phyloP scores from a whole-genome alignment of 176 grass and related monocot species.

The Oryza glaberrima region DNA sequence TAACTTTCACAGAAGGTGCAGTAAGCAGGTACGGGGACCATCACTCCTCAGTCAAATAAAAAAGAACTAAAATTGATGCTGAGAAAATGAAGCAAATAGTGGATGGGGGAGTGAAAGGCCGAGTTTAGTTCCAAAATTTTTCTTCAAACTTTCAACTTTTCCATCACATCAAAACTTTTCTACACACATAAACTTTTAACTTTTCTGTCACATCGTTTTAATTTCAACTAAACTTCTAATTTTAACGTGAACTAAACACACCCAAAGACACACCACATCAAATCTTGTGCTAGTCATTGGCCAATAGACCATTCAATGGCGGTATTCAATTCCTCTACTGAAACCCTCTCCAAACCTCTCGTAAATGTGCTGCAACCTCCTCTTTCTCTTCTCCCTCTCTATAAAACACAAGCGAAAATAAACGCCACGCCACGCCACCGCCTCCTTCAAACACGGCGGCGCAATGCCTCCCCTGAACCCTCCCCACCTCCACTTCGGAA shows the following conservation, averaged over 20 bases:
- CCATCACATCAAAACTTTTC: no score
- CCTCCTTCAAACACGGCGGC: constrained; percentile 36
- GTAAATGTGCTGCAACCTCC: constrained; percentile 33
- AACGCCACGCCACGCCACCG: constrained; percentile 25
- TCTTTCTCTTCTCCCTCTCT: neutral
- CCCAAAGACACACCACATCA: neutral
- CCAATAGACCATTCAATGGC: constrained; percentile 37
- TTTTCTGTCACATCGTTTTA: no score
- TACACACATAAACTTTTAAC: no score
- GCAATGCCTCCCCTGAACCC: constrained; percentile 58
- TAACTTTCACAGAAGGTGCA: neutral
- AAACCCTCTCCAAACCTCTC: constrained; percentile 37
- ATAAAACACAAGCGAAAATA: constrained; percentile 38
- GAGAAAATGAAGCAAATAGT: neutral
- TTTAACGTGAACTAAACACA: no score
- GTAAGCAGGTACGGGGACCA: neutral
- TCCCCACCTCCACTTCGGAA: constrained; percentile 50
- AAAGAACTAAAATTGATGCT: neutral
- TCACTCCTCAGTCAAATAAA: neutral
- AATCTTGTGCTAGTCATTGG: constrained; percentile 14
- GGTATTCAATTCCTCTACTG: constrained; percentile 52
- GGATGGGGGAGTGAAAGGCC: neutral
- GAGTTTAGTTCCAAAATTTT: no score
- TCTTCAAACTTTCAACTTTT: no score
- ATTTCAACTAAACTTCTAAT: no score